A percentile compares a stretch with the other conserved stretches of the same genome.
Conservation (phyloP, 2,329 filamentous ascomycete species). For the Biscogniauxia mediterranea region DNA sequence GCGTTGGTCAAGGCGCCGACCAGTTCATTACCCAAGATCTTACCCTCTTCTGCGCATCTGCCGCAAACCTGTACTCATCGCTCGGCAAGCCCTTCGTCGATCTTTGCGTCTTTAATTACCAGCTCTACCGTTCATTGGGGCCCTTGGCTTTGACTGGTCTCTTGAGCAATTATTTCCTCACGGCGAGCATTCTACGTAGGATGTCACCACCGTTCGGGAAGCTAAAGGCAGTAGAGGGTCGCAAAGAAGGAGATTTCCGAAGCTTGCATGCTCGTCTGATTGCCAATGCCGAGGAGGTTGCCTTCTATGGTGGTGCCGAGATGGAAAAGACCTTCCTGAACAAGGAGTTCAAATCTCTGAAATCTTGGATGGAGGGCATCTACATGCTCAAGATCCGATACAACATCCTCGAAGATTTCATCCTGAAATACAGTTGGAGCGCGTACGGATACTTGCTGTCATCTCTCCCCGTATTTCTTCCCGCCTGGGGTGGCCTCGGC, state of each 20-base stretch:
- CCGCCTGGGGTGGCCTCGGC: slow-evolving; percentile 85
- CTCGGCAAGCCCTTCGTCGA: slow-evolving; percentile 98
- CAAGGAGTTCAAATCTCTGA: slow-evolving; percentile 86
- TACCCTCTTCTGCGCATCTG: slow-evolving; percentile 89
- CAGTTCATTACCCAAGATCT: slow-evolving; percentile 98
- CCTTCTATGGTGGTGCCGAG: slow-evolving; percentile 93
- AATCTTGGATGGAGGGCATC: slow-evolving; percentile 96
- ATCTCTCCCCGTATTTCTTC: slow-evolving; percentile 89
- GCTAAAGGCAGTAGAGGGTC: slow-evolving; percentile 91
- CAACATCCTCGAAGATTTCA: slow-evolving; percentile 98
- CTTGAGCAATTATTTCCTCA: slow-evolving; percentile 89
- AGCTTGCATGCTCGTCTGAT: slow-evolving; percentile 88
- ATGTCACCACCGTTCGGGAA: slow-evolving; percentile 96
- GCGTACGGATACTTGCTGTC: slow-evolving; percentile 94
- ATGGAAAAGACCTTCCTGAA: slow-evolving; percentile 94
- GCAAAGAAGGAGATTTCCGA: slow-evolving; percentile 92
- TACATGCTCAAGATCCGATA: slow-evolving; percentile 98
- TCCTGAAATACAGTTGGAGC: slow-evolving; percentile 98
- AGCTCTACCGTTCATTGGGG: slow-evolving; percentile 87
- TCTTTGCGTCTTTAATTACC: slow-evolving; percentile 95
- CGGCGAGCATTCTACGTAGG: slow-evolving; percentile 82
- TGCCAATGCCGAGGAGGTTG: slow-evolving; percentile 95
- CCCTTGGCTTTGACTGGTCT: slow-evolving; percentile 84
- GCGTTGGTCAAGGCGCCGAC: slow-evolving; percentile 86
- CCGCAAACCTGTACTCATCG: slow-evolving; percentile 90